phyloP scores from a whole-genome alignment of 257 asterid genomes.

The Lycium ferocissimum region DNA sequence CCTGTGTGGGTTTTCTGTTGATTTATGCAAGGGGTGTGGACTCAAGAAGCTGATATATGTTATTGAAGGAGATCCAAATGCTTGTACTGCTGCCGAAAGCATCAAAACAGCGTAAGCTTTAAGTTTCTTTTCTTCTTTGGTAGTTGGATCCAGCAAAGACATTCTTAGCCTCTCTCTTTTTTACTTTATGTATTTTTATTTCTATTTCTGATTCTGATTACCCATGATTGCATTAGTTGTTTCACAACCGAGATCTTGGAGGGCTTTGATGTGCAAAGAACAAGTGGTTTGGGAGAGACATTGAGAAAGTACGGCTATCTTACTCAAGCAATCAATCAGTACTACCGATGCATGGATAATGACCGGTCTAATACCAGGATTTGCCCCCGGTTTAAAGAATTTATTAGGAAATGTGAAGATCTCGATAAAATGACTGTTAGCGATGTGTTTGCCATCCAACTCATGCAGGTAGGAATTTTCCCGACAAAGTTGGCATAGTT shows the following conservation, averaged over 20 bases:
- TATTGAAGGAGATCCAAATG: slow-evolving; percentile 97
- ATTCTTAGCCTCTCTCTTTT: not conserved
- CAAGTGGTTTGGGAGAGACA: slow-evolving; percentile 88
- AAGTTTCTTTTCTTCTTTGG: not conserved
- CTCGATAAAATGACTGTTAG: slow-evolving; percentile 84
- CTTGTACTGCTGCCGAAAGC: slow-evolving; percentile 91
- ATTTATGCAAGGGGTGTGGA: slow-evolving; percentile 76
- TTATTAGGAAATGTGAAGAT: slow-evolving; percentile 79
- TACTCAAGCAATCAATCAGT: slow-evolving; percentile 78
- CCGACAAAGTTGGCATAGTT: slow-evolving; percentile 1
- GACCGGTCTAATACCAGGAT: slow-evolving; percentile 48
- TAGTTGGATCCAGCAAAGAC: slow-evolving; percentile 1
- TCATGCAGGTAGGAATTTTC: slow-evolving; percentile 78
- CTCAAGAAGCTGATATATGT: slow-evolving; percentile 95
- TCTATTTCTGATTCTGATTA: slow-evolving; percentile 36
- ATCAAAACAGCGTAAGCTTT: slow-evolving; percentile 91
- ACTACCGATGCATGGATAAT: slow-evolving; percentile 65
- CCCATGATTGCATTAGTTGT: slow-evolving; percentile 62
- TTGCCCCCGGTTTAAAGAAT: slow-evolving; percentile 68
- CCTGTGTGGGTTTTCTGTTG: slow-evolving; percentile 28
- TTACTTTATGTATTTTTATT: slow-evolving; percentile 25
- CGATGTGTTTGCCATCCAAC: slow-evolving; percentile 95
- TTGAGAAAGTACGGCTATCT: slow-evolving; percentile 82
- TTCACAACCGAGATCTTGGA: slow-evolving; percentile 98
- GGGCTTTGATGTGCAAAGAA: slow-evolving; percentile 96